phyloP scores from a whole-genome alignment of 1,284 basidiomycete species.

The Moesziomyces antarcticus region DNA sequence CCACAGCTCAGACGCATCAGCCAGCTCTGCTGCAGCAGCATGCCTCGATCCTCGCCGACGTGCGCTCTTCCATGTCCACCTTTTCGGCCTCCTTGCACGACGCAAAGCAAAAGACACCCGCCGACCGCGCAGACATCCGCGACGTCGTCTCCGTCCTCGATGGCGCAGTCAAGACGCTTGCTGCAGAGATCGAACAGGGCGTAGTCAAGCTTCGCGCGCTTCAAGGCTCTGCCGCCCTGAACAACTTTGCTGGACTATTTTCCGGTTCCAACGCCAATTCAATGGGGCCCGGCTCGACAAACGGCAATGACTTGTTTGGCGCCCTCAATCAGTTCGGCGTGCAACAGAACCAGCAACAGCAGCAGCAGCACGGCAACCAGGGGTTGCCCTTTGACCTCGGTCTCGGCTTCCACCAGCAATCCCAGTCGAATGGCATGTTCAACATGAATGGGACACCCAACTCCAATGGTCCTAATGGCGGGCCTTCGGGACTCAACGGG shows the following conservation, averaged over 20 bases:
- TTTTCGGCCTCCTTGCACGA: conserved; percentile 31
- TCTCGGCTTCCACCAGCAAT: conserved; percentile 18
- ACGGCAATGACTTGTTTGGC: conserved; percentile 27
- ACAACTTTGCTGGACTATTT: conserved; percentile 18
- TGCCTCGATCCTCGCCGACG: conserved; percentile 29
- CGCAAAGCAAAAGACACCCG: conserved; percentile 30
- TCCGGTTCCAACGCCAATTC: conserved; percentile 4
- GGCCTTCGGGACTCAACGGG: conserved; percentile 10
- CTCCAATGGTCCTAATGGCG: conserved; percentile 2
- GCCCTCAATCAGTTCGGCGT: conserved; percentile 19
- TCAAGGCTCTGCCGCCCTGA: conserved; percentile 16
- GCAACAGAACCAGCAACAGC: conserved; percentile 21
- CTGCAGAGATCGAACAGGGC: conserved; percentile 34
- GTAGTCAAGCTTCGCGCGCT: conserved; percentile 30
- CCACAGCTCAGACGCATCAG: conserved; percentile 6
- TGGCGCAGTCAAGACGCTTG: conserved; percentile 26
- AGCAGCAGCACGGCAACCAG: conserved; percentile 13
- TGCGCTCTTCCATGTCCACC: conserved; percentile 27
- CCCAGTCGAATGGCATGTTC: conserved; percentile 19
- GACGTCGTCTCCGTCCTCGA: conserved; percentile 33
- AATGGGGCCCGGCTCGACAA: conserved; percentile 5
- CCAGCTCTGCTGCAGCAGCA: conserved; percentile 33
- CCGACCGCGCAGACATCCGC: conserved; percentile 36
- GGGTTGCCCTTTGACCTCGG: conserved; percentile 30
- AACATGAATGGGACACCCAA: conserved; percentile 11